Percentiles rank a stretch among this genome's conserved stretches.
phyloP scores from a whole-genome alignment of 139 green algal genomes.

The Eudorina sp. region DNA sequence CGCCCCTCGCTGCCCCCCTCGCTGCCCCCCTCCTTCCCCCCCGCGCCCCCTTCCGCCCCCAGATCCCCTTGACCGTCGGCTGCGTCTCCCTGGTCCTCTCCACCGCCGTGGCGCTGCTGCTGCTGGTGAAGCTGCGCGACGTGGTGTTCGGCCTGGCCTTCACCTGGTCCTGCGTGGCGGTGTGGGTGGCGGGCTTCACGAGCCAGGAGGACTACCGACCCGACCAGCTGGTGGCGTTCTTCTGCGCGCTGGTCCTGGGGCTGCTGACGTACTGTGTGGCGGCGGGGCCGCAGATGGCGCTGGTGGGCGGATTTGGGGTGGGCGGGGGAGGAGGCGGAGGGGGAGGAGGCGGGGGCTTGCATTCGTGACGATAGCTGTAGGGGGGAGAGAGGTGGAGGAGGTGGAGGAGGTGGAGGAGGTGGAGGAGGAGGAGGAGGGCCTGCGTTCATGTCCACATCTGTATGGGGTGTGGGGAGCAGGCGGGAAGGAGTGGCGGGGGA shows the following conservation, averaged over 20 bases:
- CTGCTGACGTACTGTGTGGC: conserved; percentile 26
- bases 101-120: neutral
- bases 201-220: conserved; percentile 11
- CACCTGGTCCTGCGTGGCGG: neutral
- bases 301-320: neutral
- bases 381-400: neutral
- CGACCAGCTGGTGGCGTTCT: conserved; percentile 27
- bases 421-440: neutral
- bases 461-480: too few species aligned
- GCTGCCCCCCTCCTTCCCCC: neutral
- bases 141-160: conserved; percentile 22
- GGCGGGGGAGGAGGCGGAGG: neutral
- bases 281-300: neutral
- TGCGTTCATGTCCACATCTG: conserved; percentile 5
- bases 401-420: neutral
- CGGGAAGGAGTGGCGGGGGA: too few species aligned
- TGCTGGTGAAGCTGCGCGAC: neutral
- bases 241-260: conserved; percentile 4
- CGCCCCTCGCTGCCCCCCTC: too few species aligned
- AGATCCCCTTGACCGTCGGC: neutral
- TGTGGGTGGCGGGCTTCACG: conserved; percentile 28
- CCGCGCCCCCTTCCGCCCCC: neutral
- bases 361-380: neutral
- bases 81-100: neutral
- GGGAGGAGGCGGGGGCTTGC: neutral